phyloP scores from a whole-genome alignment of 2,329 filamentous ascomycete genomes.

The Paraconiothyrium sp. region DNA sequence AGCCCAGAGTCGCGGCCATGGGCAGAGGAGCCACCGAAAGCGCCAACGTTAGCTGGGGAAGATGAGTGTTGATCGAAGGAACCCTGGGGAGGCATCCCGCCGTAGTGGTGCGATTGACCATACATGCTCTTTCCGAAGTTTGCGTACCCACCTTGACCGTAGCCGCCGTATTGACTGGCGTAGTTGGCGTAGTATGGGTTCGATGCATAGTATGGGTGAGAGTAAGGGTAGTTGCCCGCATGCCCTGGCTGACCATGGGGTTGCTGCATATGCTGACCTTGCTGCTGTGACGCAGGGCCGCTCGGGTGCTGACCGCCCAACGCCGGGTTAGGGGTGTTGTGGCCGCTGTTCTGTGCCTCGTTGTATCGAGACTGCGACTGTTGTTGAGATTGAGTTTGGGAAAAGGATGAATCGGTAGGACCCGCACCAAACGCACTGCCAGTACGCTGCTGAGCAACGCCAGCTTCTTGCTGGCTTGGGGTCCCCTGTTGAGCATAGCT shows the following conservation, averaged over 20 bases:
- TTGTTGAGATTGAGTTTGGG: conserved; percentile 72
- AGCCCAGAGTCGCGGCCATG: conserved; percentile 58
- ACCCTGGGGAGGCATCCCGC: conserved; percentile 59
- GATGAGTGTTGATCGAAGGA: conserved; percentile 71
- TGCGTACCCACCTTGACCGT: conserved; percentile 59
- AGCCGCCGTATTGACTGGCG: conserved; percentile 69
- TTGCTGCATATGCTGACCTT: conserved; percentile 58
- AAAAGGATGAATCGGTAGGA: conserved; percentile 67
- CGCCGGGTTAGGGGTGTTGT: conserved; percentile 88
- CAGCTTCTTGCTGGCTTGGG: conserved; percentile 74
- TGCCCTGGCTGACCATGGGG: conserved; percentile 58
- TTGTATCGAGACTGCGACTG: conserved; percentile 73
- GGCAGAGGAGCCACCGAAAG: conserved; percentile 59
- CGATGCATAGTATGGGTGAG: conserved; percentile 69
- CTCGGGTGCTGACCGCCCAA: conserved; percentile 63
- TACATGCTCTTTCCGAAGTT: conserved; percentile 70
- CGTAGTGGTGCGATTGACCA: conserved; percentile 69
- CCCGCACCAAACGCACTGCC: conserved; percentile 77
- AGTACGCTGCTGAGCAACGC: conserved; percentile 76
- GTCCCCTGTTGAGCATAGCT: conserved; percentile 61
- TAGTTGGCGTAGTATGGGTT: conserved; percentile 70
- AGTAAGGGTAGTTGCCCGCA: conserved; percentile 55
- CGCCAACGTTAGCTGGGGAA: conserved; percentile 68
- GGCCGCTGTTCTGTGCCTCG: conserved; percentile 85
- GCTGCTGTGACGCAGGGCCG: conserved; percentile 56